Evolutionary conservation across 2,329 filamentous ascomycete species (phyloP), one percentile per base, ranked within the genome.

Genomic region (Diplodia sapinea): DNA sequence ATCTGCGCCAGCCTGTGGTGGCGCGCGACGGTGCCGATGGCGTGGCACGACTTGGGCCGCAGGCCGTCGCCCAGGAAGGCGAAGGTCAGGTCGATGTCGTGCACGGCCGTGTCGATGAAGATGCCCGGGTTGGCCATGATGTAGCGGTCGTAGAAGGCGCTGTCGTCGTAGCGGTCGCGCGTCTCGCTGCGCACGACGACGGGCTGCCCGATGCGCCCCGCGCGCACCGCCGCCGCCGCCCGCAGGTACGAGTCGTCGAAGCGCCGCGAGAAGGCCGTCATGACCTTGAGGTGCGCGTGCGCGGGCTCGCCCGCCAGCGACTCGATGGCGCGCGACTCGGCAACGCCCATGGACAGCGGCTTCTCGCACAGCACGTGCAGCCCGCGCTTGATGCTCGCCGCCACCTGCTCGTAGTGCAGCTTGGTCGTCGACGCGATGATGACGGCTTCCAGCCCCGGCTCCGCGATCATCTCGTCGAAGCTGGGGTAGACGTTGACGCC

Each of bases 401-500:
- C 71, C 12, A 77, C 72, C 70, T 79, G 74, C 63, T 74, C 73
- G 1, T 77, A 75, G 67, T 79, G 78, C 7, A 80, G 76, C 11
- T 72, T 73, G 2, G 77, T 78, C 20, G 73, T 74, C 6, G 77
- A 78, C 11, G 71, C 71, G 55, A 79, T 74, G 59, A 81, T 77
- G 1, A 85, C 79, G 12, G 82, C 82, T 68, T 83, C 72, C 1
- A 82, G 71, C 0, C 80, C 80, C 3, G 75, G 71, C 17, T 78
- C 74, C 65, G 76, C 69, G 62, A 86, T 74, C 80, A 85, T 82
- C 70, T 83, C 79, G 33, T 82, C 77, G 71, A 83, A 85, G 70
- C 80, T 71, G 9, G 75, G 74, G 72, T 84, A 85, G 3, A 84
- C 71, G 0, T 72, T 76, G 11, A 84, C 79, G n/a, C 81, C 82